phyloP scores from a whole-genome alignment of 2,329 filamentous ascomycete genomes.

The Ophiocordyceps camponoti-saundersi region DNA sequence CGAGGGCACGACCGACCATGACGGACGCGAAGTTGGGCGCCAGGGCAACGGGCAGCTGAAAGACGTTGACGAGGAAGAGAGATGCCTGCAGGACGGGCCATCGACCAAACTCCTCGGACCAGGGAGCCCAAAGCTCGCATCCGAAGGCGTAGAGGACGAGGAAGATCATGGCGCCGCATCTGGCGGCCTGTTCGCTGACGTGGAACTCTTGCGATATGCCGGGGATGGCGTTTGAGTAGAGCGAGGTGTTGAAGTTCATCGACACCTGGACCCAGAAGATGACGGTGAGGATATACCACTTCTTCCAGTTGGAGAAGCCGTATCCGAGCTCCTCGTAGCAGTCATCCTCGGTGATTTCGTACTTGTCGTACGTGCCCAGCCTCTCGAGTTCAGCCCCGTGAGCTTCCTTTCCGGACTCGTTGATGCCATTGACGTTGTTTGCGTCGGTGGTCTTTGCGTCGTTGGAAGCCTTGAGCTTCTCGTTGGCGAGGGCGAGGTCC shows the following conservation, averaged over 20 bases:
- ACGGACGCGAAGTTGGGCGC: constrained; percentile 57
- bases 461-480: constrained; percentile 15
- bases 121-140: constrained; percentile 77
- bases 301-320: constrained; percentile 41
- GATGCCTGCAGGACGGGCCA: constrained; percentile 59
- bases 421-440: constrained; percentile 1
- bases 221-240: constrained; percentile 52
- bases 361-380: constrained; percentile 20
- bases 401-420: constrained; percentile 3
- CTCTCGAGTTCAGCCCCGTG: constrained; percentile 14
- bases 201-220: constrained; percentile 51
- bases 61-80: constrained; percentile 62
- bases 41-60: constrained; percentile 54
- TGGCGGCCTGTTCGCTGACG: constrained; percentile 51
- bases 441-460: constrained; percentile 2
- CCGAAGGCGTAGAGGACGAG: constrained; percentile 69
- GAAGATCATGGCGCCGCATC: constrained; percentile 63
- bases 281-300: constrained; percentile 57
- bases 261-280: constrained; percentile 60
- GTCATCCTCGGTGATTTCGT: constrained; percentile 35
- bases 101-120: constrained; percentile 69
- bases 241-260: constrained; percentile 65
- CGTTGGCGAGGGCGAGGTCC: constrained; percentile 18
- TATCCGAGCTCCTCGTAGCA: constrained; percentile 52
- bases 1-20: constrained; percentile 52